Percentiles rank a stretch among this genome's conserved stretches.
phyloP scores from a whole-genome alignment of 805 yeast species.

The Candida schatavii region DNA sequence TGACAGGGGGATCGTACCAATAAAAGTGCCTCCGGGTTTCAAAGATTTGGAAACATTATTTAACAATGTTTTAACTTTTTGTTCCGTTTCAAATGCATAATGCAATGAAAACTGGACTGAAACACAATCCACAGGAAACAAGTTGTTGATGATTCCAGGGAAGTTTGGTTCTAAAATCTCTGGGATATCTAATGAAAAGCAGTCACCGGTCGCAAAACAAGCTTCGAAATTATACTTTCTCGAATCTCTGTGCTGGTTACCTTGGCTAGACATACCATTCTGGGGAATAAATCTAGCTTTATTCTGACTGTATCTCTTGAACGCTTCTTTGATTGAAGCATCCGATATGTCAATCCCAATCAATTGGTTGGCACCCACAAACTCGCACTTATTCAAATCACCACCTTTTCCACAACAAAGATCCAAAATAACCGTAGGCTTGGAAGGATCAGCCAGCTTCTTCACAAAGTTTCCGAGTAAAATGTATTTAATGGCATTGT shows the following conservation, averaged over 20 bases:
- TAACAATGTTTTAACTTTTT: constrained; percentile 68
- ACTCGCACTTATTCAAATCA: constrained; percentile 85
- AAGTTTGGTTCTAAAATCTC: constrained; percentile 62
- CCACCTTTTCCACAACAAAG: constrained; percentile 99
- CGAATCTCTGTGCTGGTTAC: constrained; percentile 24
- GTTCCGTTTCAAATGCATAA: constrained; percentile 88
- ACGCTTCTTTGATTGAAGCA: constrained; percentile 82
- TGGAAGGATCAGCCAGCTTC: constrained; percentile 20
- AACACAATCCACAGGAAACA: constrained; percentile 83
- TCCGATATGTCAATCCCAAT: constrained; percentile 93
- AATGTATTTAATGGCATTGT: constrained; percentile 87
- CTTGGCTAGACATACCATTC: constrained; percentile 9
- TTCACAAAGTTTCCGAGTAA: constrained; percentile 67
- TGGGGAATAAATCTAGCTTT: constrained; percentile 38
- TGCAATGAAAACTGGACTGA: constrained; percentile 92
- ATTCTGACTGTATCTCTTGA: constrained; percentile 62
- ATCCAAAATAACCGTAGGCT: constrained; percentile 59
- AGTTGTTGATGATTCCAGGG: constrained; percentile 54
- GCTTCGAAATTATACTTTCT: constrained; percentile 67
- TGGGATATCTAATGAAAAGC: constrained; percentile 70
- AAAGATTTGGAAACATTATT: constrained; percentile 74
- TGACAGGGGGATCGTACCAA: constrained; percentile 93
- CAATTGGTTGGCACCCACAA: constrained; percentile 67
- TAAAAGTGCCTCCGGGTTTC: constrained; percentile 78
- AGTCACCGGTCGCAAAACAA: constrained; percentile 89